Evolutionary conservation across 805 yeast species (phyloP).

Genomic region (Millerozyma acaciae): DNA sequence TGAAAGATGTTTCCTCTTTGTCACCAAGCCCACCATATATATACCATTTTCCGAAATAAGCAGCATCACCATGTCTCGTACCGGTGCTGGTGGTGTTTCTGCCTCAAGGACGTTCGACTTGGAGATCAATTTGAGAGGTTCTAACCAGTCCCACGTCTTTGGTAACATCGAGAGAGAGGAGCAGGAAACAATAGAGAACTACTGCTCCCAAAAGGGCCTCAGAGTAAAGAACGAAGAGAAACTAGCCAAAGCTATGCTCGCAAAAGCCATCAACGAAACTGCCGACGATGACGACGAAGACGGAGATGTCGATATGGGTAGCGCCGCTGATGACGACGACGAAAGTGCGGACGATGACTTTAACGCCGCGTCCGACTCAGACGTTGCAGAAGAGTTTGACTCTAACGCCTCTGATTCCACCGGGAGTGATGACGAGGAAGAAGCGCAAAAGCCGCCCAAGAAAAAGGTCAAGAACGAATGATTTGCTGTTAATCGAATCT

Average conservation of each 20-base stretch:
- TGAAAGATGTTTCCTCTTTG: slow-evolving; percentile 84
- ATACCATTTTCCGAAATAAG: slow-evolving; percentile 83
- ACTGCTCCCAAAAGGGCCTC: slow-evolving; percentile 71
- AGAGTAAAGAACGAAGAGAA: slow-evolving; percentile 85
- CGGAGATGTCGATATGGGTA: slow-evolving; percentile 47
- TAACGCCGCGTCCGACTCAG: slow-evolving; percentile 57
- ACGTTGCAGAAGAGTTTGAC: slow-evolving; percentile 81
- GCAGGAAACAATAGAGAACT: slow-evolving; percentile 73
- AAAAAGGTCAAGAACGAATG: slow-evolving; percentile 22
- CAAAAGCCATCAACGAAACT: slow-evolving; percentile 65
- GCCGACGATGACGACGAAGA: slow-evolving; percentile 46
- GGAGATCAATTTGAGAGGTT: slow-evolving; percentile 67
- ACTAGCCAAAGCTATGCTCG: slow-evolving; percentile 77
- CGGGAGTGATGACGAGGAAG: slow-evolving; percentile 18
- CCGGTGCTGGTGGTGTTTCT: slow-evolving; percentile 62
- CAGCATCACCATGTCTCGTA: slow-evolving; percentile 78
- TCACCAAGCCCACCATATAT: slow-evolving; percentile 90
- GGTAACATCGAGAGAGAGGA: slow-evolving; percentile 90
- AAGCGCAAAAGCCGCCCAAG: slow-evolving; percentile 31
- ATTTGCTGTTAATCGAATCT: no score
- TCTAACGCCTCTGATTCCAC: slow-evolving; percentile 50
- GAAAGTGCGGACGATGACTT: slow-evolving; percentile 89
- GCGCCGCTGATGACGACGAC: slow-evolving; percentile 70
- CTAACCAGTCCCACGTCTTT: slow-evolving; percentile 68
- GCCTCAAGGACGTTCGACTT: slow-evolving; percentile 90